Base-by-base conservation (phyloP, 2,329 filamentous ascomycete species). In the Diaporthe sp. region DNA sequence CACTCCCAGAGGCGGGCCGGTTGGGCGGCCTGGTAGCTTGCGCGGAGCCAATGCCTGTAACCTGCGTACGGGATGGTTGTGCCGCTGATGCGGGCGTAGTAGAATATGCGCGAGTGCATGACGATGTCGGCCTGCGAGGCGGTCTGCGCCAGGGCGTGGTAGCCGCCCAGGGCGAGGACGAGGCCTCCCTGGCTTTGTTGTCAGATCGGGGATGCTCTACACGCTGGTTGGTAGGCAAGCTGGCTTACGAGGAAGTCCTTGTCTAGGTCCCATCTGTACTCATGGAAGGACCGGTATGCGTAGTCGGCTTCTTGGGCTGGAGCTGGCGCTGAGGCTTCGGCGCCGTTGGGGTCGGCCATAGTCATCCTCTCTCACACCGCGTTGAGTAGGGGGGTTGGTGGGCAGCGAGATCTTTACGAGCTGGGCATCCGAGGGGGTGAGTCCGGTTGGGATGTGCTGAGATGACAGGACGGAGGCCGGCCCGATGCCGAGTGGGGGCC, bases 21-120 rank as follows among this genome's bases (percentile, higher is more conserved):
- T 0, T 76, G 76, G 74, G 86, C 82, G 6, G 81, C 79, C 1
- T 83, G 81, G 67, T 85, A 79, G 28, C 76, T 71, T 31, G 82
- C 82, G 19, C 67, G 51, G n/a, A 92, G 84, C 91, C 94, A 95
- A 44, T 86, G 82, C 81, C 92, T 92, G 85, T 96, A 97, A 70
- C 85, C 85, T 72, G 90, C 85, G 78, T 93, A 94, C 81, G 94
- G 90, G 77, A 96, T 89, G 25, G 87, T 82, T 58, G 87, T 85
- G 75, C 85, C 86, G 67, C 88, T 84, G 25, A 85, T 83, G 77
- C 86, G 87, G 58, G 87, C 83, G 82, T 92, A 93, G 84, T 94
- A 95, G 84, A 93, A 94, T 82, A 86, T 83, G 12, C 76, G 71
- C 58, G 74, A 71, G 68, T 77, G 76, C 76, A 77, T 73, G 49